A percentile compares a stretch with the other conserved stretches of the same genome.
Conservation (phyloP, 805 yeast genomes). For the Wickerhamiella siamensis region DNA sequence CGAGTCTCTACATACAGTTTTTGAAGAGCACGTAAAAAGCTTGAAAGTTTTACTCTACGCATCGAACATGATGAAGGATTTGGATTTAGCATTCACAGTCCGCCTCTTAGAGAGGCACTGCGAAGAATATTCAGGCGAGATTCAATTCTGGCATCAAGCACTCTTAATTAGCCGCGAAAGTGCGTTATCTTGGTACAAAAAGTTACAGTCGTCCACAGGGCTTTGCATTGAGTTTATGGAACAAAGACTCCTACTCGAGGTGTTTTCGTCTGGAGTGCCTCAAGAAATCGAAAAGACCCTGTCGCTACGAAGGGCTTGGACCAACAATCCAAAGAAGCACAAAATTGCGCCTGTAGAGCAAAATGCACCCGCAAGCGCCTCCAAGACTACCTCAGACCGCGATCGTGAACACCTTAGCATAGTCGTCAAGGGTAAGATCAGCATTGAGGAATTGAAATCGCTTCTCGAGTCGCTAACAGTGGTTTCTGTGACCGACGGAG, state of each 20-base stretch:
- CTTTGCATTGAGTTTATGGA: neutral
- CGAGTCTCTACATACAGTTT: neutral
- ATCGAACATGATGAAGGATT: neutral
- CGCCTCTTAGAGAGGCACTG: neutral
- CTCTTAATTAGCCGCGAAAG: too few species aligned
- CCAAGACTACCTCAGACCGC: neutral
- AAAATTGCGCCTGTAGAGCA: neutral
- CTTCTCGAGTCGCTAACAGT: neutral
- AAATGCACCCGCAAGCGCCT: neutral
- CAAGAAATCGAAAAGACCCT: neutral
- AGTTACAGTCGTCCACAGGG: neutral
- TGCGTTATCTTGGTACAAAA: neutral
- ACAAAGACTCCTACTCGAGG: neutral
- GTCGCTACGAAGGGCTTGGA: too few species aligned
- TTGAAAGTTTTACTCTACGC: neutral
- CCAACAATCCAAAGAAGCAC: neutral
- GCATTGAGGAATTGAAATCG: neutral
- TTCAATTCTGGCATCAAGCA: neutral
- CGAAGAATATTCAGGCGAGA: neutral
- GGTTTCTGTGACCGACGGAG: neutral
- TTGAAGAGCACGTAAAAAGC: neutral
- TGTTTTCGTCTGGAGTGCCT: neutral
- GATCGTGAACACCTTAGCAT: slow-evolving; percentile 2
- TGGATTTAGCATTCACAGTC: neutral
- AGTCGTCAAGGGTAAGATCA: neutral